phyloP scores from a whole-genome alignment of 352 stramenopile species.

The Globisporangium parvum region DNA sequence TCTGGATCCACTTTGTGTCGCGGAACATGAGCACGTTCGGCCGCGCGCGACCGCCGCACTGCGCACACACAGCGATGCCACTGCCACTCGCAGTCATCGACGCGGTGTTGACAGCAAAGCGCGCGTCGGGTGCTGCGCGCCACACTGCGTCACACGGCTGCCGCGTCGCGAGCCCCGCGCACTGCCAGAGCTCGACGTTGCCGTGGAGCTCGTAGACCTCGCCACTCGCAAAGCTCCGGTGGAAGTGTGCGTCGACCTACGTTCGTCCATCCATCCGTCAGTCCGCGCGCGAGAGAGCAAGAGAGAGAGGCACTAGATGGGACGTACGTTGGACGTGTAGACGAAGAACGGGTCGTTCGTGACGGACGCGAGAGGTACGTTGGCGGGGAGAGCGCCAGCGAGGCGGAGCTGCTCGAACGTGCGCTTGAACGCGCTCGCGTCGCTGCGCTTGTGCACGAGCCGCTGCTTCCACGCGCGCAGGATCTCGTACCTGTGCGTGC shows the following conservation, averaged over 20 bases:
- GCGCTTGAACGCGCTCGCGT: constrained; percentile 22
- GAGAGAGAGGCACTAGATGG: background rate
- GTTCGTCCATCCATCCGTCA: background rate
- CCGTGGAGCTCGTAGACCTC: constrained; percentile 89
- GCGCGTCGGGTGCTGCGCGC: constrained; percentile 37
- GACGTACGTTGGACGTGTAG: constrained; percentile 88
- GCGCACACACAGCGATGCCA: constrained; percentile 29
- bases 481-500: constrained; percentile 40
- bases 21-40: constrained; percentile 92
- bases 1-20: constrained; percentile 81
- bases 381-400: constrained; percentile 22
- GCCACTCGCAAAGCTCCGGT: constrained; percentile 55
- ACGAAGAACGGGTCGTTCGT: constrained; percentile 81
- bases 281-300: background rate
- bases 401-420: constrained; percentile 34
- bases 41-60: constrained; percentile 58
- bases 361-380: constrained; percentile 21
- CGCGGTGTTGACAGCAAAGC: constrained; percentile 53
- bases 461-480: constrained; percentile 49
- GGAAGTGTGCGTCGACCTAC: constrained; percentile 85
- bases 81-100: constrained; percentile 60
- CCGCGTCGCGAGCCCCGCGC: constrained; percentile 38
- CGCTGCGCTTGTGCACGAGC: constrained; percentile 10
- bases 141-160: constrained; percentile 46
- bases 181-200: constrained; percentile 76